phyloP scores from a whole-genome alignment of 176 grass and related monocot genomes.

The Hyparrhenia diplandra region DNA sequence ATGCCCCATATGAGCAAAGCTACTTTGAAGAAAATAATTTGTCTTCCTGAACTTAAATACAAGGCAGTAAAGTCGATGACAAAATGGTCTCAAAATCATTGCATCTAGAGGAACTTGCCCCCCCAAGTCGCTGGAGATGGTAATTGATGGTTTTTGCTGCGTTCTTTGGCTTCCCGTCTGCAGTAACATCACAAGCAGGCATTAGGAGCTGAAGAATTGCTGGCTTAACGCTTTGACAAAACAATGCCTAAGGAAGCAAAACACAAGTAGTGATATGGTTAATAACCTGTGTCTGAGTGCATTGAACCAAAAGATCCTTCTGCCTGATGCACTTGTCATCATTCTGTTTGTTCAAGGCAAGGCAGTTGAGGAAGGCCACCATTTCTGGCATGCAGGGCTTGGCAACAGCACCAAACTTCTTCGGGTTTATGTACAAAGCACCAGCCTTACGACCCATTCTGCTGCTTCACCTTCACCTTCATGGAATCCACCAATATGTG shows the following conservation, averaged over 20 bases:
- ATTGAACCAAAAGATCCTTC: slow-evolving; percentile 64
- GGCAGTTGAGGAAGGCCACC: slow-evolving; percentile 75
- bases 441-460: slow-evolving; percentile 87
- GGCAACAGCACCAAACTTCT: slow-evolving; percentile 59
- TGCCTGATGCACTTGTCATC: slow-evolving; percentile 68
- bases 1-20: background rate
- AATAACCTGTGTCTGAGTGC: slow-evolving; percentile 56
- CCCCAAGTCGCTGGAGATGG: slow-evolving; percentile 71
- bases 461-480: background rate
- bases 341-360: slow-evolving; percentile 80
- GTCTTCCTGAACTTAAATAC: background rate
- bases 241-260: background rate
- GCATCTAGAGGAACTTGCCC: slow-evolving; percentile 51
- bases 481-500: background rate
- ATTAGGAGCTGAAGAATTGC: background rate
- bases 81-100: background rate
- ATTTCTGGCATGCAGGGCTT: slow-evolving; percentile 84
- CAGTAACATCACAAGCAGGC: background rate
- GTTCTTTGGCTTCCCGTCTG: slow-evolving; percentile 70
- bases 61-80: background rate
- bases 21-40: slow-evolving; percentile 8
- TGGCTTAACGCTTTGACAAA: background rate
- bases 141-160: slow-evolving; percentile 67
- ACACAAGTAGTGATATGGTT: background rate
- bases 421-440: slow-evolving; percentile 82